These are phyloP conservation scores for Pythium aquatile DNA, from an alignment of 352 stramenopile genomes.

Conservation along the genomic window DNA sequence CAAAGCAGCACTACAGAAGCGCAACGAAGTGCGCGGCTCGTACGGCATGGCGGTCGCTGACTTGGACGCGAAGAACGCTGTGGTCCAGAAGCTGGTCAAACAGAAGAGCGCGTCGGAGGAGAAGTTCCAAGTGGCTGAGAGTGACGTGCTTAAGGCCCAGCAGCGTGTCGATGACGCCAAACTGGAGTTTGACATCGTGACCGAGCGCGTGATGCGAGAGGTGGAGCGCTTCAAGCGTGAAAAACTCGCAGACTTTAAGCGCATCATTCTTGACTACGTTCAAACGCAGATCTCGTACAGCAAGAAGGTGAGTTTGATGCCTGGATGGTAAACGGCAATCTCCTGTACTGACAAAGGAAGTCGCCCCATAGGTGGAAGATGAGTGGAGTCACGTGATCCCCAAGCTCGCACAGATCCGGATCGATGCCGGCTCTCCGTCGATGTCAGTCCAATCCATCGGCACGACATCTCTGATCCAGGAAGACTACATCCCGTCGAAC, in stretches of 20 bases:
- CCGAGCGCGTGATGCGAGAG: constrained; percentile 93
- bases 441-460: constrained; percentile 42
- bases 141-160: constrained; percentile 75
- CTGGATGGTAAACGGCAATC: too few relatives aligned
- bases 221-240: constrained; percentile 97
- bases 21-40: constrained; percentile 89
- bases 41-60: constrained; percentile 88
- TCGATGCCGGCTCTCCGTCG: constrained; percentile 44
- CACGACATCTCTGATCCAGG: constrained; percentile 44
- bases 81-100: constrained; percentile 65
- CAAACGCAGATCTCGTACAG: constrained; percentile 97
- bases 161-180: constrained; percentile 86
- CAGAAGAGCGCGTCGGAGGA: constrained; percentile 66
- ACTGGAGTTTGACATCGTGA: constrained; percentile 93
- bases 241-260: constrained; percentile 94
- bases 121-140: constrained; percentile 88
- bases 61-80: constrained; percentile 79
- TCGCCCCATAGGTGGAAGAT: constrained; percentile 46
- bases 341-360: too few relatives aligned
- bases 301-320: constrained; percentile 62
- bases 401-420: constrained; percentile 67
- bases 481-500: constrained; percentile 72
- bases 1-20: constrained; percentile 91
- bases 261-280: constrained; percentile 96
- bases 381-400: constrained; percentile 82